These are phyloP conservation scores for Tetrapisispora iriomotensis DNA, from an alignment of 805 yeast species.

Conservation along the genomic window DNA sequence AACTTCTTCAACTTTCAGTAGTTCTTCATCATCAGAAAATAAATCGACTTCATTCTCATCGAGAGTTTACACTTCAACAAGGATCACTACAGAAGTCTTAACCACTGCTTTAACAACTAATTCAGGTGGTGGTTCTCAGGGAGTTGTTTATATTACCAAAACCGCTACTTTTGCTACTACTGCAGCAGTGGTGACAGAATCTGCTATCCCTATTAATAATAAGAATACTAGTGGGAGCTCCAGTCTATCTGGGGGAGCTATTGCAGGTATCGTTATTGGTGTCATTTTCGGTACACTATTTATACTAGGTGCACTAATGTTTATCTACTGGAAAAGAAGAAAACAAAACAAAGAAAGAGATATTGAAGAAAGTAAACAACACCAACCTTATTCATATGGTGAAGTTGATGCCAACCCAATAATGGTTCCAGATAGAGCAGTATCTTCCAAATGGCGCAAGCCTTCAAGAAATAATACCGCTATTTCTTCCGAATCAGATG, in stretches of 20 bases:
- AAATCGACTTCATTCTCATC: neutral
- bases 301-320: constrained; percentile 31
- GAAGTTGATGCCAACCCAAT: constrained; percentile 22
- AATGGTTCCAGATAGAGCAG: constrained; percentile 14
- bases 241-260: constrained; percentile 36
- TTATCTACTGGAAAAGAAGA: constrained; percentile 36
- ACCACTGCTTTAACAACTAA: constrained; percentile 20
- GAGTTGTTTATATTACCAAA: constrained; percentile 18
- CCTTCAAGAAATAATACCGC: constrained; percentile 7
- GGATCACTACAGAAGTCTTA: constrained; percentile 17
- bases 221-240: constrained; percentile 3
- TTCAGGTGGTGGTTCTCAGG: constrained; percentile 11
- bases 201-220: neutral
- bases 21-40: neutral
- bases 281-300: constrained; percentile 35
- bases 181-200: constrained; percentile 5
- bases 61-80: constrained; percentile 10
- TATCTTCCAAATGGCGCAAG: constrained; percentile 8
- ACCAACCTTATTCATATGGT: constrained; percentile 30
- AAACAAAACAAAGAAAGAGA: constrained; percentile 30
- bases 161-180: constrained; percentile 19
- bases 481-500: constrained; percentile 2
- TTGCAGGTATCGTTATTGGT: constrained; percentile 55
- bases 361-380: constrained; percentile 33
- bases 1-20: constrained; percentile 1